These are phyloP conservation scores for Coprinopsis marcescibilis DNA, from an alignment of 768 basidiomycete genomes.

Conservation along the genomic window DNA sequence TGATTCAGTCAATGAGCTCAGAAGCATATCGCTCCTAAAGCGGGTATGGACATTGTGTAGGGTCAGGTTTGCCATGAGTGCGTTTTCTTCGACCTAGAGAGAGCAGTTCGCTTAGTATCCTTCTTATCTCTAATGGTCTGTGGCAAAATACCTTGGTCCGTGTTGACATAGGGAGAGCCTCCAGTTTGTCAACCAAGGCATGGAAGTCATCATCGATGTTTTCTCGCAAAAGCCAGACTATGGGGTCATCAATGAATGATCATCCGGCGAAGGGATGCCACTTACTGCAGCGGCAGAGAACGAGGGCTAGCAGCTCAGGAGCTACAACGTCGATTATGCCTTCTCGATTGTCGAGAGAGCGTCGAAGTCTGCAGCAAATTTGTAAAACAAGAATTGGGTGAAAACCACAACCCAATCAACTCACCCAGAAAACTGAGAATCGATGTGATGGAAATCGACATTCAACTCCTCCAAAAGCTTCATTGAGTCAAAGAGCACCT, in stretches of 20 bases:
- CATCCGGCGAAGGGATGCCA: conserved; percentile 1
- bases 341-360: conserved; percentile 24
- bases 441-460: conserved; percentile 44
- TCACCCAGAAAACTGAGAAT: conserved; percentile 41
- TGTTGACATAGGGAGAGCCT: conserved; percentile 48
- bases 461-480: conserved; percentile 60
- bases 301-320: conserved; percentile 53
- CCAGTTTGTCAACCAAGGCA: conserved; percentile 50
- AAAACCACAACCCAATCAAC: conserved; percentile 13
- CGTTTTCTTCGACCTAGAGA: conserved; percentile 65
- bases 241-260: conserved; percentile 2
- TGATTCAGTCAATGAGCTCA: conserved; percentile 87
- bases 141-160: conserved; percentile 46
- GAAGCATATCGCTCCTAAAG: conserved; percentile 82
- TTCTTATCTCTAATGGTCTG: not conserved
- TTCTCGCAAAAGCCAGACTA: conserved; percentile 66
- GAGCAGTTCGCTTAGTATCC: not conserved
- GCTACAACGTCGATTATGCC: conserved; percentile 42
- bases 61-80: conserved; percentile 71
- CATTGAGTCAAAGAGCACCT: conserved; percentile 51
- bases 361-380: conserved; percentile 28
- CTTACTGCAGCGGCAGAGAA: conserved; percentile 68
- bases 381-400: not conserved
- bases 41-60: conserved; percentile 72
- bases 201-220: conserved; percentile 48